These are phyloP conservation scores for Polyporus tsugae DNA, from an alignment of 1,284 basidiomycete genomes.

Conservation along the genomic window DNA sequence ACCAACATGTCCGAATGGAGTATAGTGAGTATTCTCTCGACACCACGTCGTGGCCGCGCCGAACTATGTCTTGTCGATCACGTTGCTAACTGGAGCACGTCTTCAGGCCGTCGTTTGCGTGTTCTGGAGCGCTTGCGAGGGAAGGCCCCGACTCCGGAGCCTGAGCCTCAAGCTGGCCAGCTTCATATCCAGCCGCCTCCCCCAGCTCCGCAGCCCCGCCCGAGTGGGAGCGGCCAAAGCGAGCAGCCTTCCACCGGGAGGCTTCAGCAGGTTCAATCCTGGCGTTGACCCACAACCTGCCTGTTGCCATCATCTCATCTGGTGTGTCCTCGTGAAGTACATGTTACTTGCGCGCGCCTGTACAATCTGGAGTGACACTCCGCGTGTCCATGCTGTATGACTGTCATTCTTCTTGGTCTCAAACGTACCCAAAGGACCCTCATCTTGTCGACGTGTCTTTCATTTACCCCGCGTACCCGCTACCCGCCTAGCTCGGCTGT, in stretches of 20 bases:
- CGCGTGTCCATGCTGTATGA: constrained; percentile 4
- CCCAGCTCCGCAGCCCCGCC: constrained; percentile 12
- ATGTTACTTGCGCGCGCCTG: not conserved
- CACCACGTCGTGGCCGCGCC: constrained; percentile 1
- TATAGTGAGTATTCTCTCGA: constrained; percentile 57
- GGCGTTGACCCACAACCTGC: constrained; percentile 29
- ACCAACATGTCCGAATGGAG: constrained; percentile 68
- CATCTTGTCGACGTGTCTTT: constrained; percentile 10
- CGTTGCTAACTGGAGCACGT: not conserved
- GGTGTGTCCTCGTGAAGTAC: constrained; percentile 6
- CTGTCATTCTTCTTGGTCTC: constrained; percentile 11
- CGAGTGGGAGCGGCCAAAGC: constrained; percentile 25
- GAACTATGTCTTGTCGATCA: constrained; percentile 1
- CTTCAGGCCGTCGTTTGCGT: constrained; percentile 44
- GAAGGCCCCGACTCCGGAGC: constrained; percentile 42
- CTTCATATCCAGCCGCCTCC: constrained; percentile 14
- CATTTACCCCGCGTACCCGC: constrained; percentile 18
- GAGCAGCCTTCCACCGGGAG: constrained; percentile 31
- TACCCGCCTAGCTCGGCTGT: constrained; percentile 14
- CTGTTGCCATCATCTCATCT: constrained; percentile 6
- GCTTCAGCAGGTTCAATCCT: constrained; percentile 39
- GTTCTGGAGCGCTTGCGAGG: constrained; percentile 48
- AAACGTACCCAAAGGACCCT: not conserved
- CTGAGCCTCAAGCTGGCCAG: constrained; percentile 20
- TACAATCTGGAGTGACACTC: not conserved